Evolutionary conservation across 345 rosid species (phyloP).

Genomic region (Aquilaria malaccensis): DNA sequence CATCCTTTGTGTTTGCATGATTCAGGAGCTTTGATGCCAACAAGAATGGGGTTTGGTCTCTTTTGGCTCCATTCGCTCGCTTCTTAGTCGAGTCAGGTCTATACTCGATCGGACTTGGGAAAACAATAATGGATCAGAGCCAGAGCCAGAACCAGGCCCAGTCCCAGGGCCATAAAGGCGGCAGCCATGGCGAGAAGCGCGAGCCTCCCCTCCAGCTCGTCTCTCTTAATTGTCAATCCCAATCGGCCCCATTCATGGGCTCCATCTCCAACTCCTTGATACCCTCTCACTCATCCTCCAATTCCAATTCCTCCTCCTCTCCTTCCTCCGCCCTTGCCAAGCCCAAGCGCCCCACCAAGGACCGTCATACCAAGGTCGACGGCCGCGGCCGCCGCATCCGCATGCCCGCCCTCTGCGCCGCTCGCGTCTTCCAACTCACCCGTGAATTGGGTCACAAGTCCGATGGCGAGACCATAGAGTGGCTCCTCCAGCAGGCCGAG

Average conservation of each 20-base stretch:
- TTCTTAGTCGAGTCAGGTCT: no score
- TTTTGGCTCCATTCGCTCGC: no score
- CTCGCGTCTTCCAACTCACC: slow-evolving; percentile 73
- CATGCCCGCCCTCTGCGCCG: slow-evolving; percentile 84
- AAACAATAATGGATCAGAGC: slow-evolving; percentile 20
- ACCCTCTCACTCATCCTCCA: background rate
- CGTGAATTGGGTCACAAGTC: slow-evolving; percentile 77
- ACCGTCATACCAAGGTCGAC: slow-evolving; percentile 80
- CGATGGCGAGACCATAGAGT: slow-evolving; percentile 80
- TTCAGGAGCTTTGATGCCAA: background rate
- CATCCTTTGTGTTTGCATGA: background rate
- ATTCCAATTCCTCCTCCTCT: slow-evolving; percentile 17
- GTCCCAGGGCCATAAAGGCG: slow-evolving; percentile 20
- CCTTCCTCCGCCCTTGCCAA: slow-evolving; percentile 13
- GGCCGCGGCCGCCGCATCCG: slow-evolving; percentile 86
- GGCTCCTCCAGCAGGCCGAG: slow-evolving; percentile 84
- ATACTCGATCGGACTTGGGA: background rate
- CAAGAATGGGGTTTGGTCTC: slow-evolving; percentile 1
- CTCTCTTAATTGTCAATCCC: slow-evolving; percentile 19
- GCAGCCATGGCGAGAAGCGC: slow-evolving; percentile 26
- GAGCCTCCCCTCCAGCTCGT: slow-evolving; percentile 30
- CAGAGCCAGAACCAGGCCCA: background rate
- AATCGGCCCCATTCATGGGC: slow-evolving; percentile 38
- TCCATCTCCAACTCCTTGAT: slow-evolving; percentile 28
- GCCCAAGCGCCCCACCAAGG: slow-evolving; percentile 59